Percentiles rank a stretch among this genome's conserved stretches.
phyloP scores from a whole-genome alignment of 139 green algal species.

The Bryopsis sp. region DNA sequence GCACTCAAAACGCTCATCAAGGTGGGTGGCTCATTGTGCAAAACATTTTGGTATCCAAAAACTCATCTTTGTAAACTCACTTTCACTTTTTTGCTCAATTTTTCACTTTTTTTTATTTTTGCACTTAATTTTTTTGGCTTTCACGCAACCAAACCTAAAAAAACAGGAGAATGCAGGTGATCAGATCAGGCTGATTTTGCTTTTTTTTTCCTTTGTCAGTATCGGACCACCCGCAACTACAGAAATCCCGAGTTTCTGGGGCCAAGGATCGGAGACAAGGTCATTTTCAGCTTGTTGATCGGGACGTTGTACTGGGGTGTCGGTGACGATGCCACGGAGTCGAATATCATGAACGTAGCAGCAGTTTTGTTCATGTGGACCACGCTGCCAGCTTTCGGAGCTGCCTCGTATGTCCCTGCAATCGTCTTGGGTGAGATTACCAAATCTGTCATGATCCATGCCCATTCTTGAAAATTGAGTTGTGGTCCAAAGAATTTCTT shows the following conservation, averaged over 20 bases:
- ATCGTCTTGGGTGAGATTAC: conserved; percentile 34
- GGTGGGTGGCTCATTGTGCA: conserved; percentile 11
- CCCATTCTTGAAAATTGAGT: too few relatives aligned
- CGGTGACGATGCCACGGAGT: conserved; percentile 20
- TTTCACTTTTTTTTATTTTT: not conserved
- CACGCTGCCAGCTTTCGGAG: conserved; percentile 12
- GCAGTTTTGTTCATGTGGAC: conserved; percentile 7
- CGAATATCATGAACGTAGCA: conserved; percentile 2
- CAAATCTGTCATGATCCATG: not conserved
- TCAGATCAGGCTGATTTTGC: too few relatives aligned
- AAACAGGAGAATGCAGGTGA: too few relatives aligned
- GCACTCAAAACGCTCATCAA: conserved; percentile 47
- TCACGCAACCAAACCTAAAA: too few relatives aligned
- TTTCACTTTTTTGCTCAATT: not conserved
- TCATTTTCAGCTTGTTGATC: conserved; percentile 37
- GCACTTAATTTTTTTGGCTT: too few relatives aligned
- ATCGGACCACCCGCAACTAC: conserved; percentile 37
- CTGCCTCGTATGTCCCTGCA: conserved; percentile 28
- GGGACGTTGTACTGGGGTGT: conserved; percentile 30
- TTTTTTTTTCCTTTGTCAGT: too few relatives aligned
- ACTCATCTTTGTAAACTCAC: not conserved
- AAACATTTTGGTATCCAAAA: too few relatives aligned
- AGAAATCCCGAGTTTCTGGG: conserved; percentile 25
- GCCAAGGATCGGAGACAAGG: conserved; percentile 30
- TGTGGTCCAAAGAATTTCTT: too few relatives aligned